Evolutionary conservation across 148 eudicot genomes (phyloP).

Genomic region (Suaeda aralocaspica): DNA sequence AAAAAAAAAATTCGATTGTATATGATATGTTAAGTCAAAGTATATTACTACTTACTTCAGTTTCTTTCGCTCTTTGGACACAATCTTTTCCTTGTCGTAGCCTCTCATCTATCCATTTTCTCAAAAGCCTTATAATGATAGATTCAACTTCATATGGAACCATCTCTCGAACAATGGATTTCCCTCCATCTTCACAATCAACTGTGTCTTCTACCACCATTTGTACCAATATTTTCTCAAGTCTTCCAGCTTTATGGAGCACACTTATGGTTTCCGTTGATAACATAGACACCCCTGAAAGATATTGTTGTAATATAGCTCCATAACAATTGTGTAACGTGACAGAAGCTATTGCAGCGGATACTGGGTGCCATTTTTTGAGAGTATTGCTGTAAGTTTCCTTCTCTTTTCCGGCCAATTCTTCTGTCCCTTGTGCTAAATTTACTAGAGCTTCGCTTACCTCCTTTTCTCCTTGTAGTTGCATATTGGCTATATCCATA

Average conservation of each 20-base stretch:
- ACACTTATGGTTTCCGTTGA: conserved; percentile 48
- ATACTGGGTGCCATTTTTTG: conserved; percentile 77
- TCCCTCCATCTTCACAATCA: conserved; percentile 87
- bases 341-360: conserved; percentile 80
- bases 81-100: conserved; percentile 46
- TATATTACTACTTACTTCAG: conserved; percentile 54
- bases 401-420: conserved; percentile 67
- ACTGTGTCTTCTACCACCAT: conserved; percentile 81
- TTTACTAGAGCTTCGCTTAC: conserved; percentile 43
- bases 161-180: conserved; percentile 73
- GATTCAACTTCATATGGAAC: conserved; percentile 83
- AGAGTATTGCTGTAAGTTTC: conserved; percentile 54
- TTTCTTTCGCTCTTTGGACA: conserved; percentile 72
- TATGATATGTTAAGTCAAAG: neutral
- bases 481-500: conserved; percentile 27
- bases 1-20: too few species aligned
- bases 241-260: conserved; percentile 71
- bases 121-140: conserved; percentile 45
- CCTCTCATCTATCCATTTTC: conserved; percentile 77
- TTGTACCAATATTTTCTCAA: conserved; percentile 73
- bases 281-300: conserved; percentile 40
- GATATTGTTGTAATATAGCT: conserved; percentile 52
- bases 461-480: conserved; percentile 41
- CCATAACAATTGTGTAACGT: conserved; percentile 80
- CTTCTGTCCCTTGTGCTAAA: conserved; percentile 65